phyloP scores from a whole-genome alignment of 2,329 filamentous ascomycete genomes.

The Penicillium crustosum region DNA sequence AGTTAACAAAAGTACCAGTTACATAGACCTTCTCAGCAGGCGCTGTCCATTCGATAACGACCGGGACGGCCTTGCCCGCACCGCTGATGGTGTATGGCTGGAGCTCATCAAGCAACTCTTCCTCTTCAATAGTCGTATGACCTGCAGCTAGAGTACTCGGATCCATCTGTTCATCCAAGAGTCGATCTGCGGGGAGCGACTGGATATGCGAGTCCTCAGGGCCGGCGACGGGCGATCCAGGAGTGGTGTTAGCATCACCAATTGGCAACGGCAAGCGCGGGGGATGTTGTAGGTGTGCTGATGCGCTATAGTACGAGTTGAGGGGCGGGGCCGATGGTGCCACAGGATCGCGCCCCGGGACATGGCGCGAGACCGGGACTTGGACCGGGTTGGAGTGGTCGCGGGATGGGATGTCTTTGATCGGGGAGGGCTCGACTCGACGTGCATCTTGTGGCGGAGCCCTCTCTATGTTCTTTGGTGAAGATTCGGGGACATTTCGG shows the following conservation, averaged over 20 bases:
- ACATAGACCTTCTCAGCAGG: conserved; percentile 90
- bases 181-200: conserved; percentile 43
- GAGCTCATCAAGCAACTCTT: conserved; percentile 74
- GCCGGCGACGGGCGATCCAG: conserved; percentile 83
- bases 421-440: conserved; percentile 22
- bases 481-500: conserved; percentile 36
- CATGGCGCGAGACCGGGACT: conserved; percentile 36
- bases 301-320: conserved; percentile 50
- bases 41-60: conserved; percentile 78
- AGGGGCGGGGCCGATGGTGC: conserved; percentile 46
- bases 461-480: conserved; percentile 26
- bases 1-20: conserved; percentile 94
- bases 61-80: conserved; percentile 76
- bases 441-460: conserved; percentile 26
- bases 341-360: conserved; percentile 33
- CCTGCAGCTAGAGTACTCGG: conserved; percentile 57
- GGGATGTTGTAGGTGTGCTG: conserved; percentile 55
- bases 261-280: conserved; percentile 90
- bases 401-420: conserved; percentile 29
- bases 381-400: conserved; percentile 43
- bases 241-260: conserved; percentile 84
- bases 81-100: conserved; percentile 64
- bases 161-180: conserved; percentile 52
- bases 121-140: conserved; percentile 62
- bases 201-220: conserved; percentile 61